phyloP scores from a whole-genome alignment of 805 yeast genomes.

The Scheffersomyces stipitis region DNA sequence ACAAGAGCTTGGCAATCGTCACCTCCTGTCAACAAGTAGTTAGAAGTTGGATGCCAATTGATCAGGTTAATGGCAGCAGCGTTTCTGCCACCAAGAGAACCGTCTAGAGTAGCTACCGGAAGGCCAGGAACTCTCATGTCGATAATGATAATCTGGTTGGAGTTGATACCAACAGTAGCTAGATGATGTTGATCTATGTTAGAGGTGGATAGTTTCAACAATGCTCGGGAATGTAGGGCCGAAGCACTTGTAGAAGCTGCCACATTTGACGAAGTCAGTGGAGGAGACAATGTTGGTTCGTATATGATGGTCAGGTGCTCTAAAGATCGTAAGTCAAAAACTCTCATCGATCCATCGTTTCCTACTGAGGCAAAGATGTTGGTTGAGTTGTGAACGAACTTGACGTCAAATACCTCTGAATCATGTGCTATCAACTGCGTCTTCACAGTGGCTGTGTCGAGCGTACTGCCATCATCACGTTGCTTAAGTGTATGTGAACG shows the following conservation, averaged over 20 bases:
- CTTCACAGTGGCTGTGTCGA: conserved; percentile 64
- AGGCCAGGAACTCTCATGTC: conserved; percentile 88
- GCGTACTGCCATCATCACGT: neutral
- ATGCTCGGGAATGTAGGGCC: conserved; percentile 47
- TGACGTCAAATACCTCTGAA: conserved; percentile 89
- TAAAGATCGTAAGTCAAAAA: conserved; percentile 83
- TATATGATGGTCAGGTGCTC: conserved; percentile 95
- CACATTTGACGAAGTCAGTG: conserved; percentile 3
- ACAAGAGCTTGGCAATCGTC: conserved; percentile 72
- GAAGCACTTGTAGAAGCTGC: conserved; percentile 2
- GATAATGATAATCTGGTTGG: conserved; percentile 62
- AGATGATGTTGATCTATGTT: conserved; percentile 78
- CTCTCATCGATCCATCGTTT: conserved; percentile 91
- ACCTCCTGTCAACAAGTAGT: conserved; percentile 61
- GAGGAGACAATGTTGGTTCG: conserved; percentile 54
- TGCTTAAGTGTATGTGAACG: conserved; percentile 20
- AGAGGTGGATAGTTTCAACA: conserved; percentile 74
- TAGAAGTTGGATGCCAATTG: conserved; percentile 80
- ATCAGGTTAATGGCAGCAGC: conserved; percentile 67
- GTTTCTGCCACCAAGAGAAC: conserved; percentile 50
- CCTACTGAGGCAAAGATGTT: conserved; percentile 89
- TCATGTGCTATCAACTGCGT: conserved; percentile 97
- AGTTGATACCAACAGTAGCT: conserved; percentile 77
- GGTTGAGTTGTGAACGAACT: conserved; percentile 71
- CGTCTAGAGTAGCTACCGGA: conserved; percentile 70